Conservation (phyloP, 2,329 filamentous ascomycete genomes). For the Botryosphaeria agaves region DNA sequence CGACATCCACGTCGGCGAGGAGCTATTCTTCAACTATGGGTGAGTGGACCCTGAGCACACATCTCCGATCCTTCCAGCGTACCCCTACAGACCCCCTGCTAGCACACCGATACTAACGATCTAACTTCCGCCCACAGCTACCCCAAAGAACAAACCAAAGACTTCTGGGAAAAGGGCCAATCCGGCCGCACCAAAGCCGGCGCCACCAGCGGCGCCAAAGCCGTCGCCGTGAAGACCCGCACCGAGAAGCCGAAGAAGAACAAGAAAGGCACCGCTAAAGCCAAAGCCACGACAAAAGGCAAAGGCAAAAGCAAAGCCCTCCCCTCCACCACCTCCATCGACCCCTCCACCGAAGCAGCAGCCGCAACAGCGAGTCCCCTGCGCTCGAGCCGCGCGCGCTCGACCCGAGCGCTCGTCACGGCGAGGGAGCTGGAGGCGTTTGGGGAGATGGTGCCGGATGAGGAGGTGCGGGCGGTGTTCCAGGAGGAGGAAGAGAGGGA, state of each 20-base stretch:
- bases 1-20: slow-evolving; percentile 53
- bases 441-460: slow-evolving; percentile 5
- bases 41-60: slow-evolving; percentile 1
- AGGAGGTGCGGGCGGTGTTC: slow-evolving; percentile 1
- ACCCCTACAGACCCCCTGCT: neutral
- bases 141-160: slow-evolving; percentile 2
- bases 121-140: slow-evolving; percentile 1
- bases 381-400: neutral
- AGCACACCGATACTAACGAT: neutral
- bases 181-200: neutral
- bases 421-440: neutral
- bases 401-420: neutral
- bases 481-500: slow-evolving; percentile 2
- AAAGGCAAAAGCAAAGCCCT: neutral
- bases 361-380: neutral
- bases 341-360: neutral
- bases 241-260: slow-evolving; percentile 3
- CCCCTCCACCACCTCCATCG: neutral
- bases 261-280: slow-evolving; percentile 2
- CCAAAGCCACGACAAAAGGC: slow-evolving; percentile 1
- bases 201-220: neutral
- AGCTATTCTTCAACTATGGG: slow-evolving; percentile 71
- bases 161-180: slow-evolving; percentile 2
- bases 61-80: neutral
- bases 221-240: neutral